Conservation (phyloP, 257 asterid species). For the Orobanche coerulescens region DNA sequence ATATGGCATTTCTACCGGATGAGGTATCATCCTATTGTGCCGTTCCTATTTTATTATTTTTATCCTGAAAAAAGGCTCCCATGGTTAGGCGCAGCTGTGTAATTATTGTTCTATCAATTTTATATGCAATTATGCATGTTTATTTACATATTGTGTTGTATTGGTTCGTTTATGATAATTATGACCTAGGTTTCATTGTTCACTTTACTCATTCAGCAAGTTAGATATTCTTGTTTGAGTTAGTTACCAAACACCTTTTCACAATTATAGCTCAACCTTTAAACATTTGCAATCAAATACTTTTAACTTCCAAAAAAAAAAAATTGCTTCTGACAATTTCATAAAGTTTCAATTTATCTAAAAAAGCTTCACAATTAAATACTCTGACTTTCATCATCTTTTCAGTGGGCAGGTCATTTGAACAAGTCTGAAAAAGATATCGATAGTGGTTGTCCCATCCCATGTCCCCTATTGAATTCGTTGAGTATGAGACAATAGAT, state of each 20-base stretch:
- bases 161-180: neutral
- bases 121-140: neutral
- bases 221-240: too few relatives aligned
- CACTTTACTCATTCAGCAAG: too few relatives aligned
- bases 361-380: too few relatives aligned
- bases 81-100: too few relatives aligned
- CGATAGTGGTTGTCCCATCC: conserved; percentile 55
- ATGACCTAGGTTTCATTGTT: too few relatives aligned
- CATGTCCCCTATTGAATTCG: conserved; percentile 63
- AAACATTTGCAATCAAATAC: too few relatives aligned
- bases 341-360: too few relatives aligned
- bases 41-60: neutral
- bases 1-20: neutral
- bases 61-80: too few relatives aligned
- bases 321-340: too few relatives aligned
- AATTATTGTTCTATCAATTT: neutral
- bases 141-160: neutral
- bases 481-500: conserved; percentile 64
- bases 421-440: conserved; percentile 54
- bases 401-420: neutral
- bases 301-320: too few relatives aligned
- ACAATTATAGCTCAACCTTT: too few relatives aligned
- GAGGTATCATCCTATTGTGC: neutral
- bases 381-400: neutral
- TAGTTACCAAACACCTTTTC: too few relatives aligned